Base-by-base conservation (phyloP, 768 basidiomycete species). In the Tulasnella sp. region DNA sequence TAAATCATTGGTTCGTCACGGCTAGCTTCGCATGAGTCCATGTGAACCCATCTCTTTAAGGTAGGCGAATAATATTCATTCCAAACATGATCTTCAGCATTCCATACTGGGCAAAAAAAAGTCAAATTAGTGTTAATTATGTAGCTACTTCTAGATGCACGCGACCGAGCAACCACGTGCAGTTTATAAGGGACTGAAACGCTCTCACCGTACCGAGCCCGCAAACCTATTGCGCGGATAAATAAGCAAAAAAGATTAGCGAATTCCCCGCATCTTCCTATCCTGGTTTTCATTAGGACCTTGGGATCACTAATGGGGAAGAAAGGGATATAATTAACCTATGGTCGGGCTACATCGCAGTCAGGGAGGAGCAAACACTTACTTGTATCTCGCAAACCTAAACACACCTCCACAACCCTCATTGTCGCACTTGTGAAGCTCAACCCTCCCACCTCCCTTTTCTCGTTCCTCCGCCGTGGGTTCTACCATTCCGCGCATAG, bases 51-150 rank as follows among this genome's bases (percentile, higher is more conserved):
- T 24, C 67, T 61, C 37, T 59, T 46, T 5, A 54, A 50, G 19
- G 48, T 47, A 9, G 61, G 57, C 3, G 61, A 63, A 40, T 53
- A 61, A 41, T 60, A 60, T 56, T 67, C 66, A 39, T 60, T 60
- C 68, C 68, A 70, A 7, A 70, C 68, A 50, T 70, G 69, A 56
- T 70, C 69, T 57, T 69, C 68, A 16, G 46, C 54, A 48, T 62
- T 62, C 62, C 62, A 63, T 32, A 63, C 59, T 53, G 24, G 4
- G 40, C 25, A 24, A n/a, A 29, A 19, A 49, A 16, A 15, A 41
- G 24, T 19, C 15, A 28, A 6, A 13, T 13, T 15, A 20, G 63
- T 60, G 44, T 5, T 8, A 6, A 41, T 41, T 13, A 25, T 40
- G n/a, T n/a, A n/a, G n/a, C n/a, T n/a, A n/a, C n/a, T n/a, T n/a